Percentiles rank a stretch among this genome's conserved stretches.
These are phyloP conservation scores for Kluyveromyces aestuarii DNA, from an alignment of 805 yeast species.

Conservation along the genomic window DNA sequence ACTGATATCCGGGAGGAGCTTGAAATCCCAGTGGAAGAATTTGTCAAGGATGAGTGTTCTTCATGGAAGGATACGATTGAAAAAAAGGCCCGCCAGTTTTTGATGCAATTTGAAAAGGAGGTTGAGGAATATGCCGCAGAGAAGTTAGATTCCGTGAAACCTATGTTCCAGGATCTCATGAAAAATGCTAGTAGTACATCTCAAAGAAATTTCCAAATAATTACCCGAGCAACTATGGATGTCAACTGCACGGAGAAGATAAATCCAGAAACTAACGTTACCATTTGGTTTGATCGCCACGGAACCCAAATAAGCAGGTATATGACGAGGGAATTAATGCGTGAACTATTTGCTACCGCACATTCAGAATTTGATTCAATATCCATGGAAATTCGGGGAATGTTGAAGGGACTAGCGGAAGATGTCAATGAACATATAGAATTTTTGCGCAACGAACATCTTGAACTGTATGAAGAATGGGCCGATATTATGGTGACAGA, in stretches of 20 bases:
- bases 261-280: slow-evolving; percentile 26
- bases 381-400: slow-evolving; percentile 27
- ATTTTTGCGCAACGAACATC: slow-evolving; percentile 34
- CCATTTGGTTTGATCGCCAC: slow-evolving; percentile 26
- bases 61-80: slow-evolving; percentile 31
- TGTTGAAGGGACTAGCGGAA: slow-evolving; percentile 24
- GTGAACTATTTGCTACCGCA: slow-evolving; percentile 33
- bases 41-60: slow-evolving; percentile 29
- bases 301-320: slow-evolving; percentile 30
- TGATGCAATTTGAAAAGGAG: slow-evolving; percentile 31
- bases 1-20: slow-evolving; percentile 5
- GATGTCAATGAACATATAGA: slow-evolving; percentile 30
- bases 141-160: slow-evolving; percentile 21
- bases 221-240: slow-evolving; percentile 30
- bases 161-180: slow-evolving; percentile 28
- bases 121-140: slow-evolving; percentile 24
- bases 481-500: slow-evolving; percentile 58
- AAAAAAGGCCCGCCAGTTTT: slow-evolving; percentile 32
- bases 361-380: slow-evolving; percentile 22
- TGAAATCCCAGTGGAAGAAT: slow-evolving; percentile 15
- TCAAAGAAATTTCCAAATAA: slow-evolving; percentile 17
- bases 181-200: slow-evolving; percentile 25
- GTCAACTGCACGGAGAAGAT: slow-evolving; percentile 30
- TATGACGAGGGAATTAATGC: slow-evolving; percentile 39
- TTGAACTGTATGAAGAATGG: slow-evolving; percentile 67